Percentiles rank a stretch among this genome's conserved stretches.
phyloP scores from a whole-genome alignment of 2,329 filamentous ascomycete species.

The Camptophora hylomeconis region DNA sequence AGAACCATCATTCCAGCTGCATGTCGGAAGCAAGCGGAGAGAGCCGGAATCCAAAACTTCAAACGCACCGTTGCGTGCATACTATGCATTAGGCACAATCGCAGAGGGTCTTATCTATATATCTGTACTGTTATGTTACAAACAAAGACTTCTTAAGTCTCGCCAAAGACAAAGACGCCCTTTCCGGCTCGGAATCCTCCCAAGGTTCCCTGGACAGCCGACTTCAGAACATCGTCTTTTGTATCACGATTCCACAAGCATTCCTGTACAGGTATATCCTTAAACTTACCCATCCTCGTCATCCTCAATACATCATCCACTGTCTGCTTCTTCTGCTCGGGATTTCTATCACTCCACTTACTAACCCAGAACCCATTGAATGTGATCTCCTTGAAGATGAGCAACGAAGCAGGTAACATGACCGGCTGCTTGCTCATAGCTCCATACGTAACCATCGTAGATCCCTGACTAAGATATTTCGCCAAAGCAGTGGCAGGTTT shows the following conservation, averaged over 20 bases:
- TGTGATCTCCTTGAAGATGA: constrained; percentile 86
- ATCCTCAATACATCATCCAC: constrained; percentile 74
- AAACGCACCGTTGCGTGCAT: no score
- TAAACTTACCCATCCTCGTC: constrained; percentile 63
- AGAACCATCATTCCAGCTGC: no score
- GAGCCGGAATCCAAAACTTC: no score
- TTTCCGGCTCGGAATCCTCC: constrained; percentile 79
- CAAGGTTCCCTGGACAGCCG: constrained; percentile 70
- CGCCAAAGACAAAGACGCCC: constrained; percentile 72
- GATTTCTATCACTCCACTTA: constrained; percentile 68
- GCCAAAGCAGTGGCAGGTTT: constrained; percentile 69
- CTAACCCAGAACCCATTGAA: constrained; percentile 95
- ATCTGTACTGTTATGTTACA: no score
- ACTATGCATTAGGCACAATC: no score
- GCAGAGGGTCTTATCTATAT: no score
- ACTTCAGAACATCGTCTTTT: constrained; percentile 51
- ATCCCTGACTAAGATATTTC: constrained; percentile 55
- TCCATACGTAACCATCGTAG: constrained; percentile 81
- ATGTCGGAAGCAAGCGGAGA: no score
- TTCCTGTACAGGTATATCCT: constrained; percentile 69
- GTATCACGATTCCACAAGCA: constrained; percentile 76
- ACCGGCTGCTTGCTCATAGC: constrained; percentile 88
- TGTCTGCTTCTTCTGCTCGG: constrained; percentile 60
- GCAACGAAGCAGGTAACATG: constrained; percentile 61
- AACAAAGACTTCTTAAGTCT: constrained; percentile 8